Conservation (phyloP, 768 basidiomycete species). For the Naganishia friedmannii region DNA sequence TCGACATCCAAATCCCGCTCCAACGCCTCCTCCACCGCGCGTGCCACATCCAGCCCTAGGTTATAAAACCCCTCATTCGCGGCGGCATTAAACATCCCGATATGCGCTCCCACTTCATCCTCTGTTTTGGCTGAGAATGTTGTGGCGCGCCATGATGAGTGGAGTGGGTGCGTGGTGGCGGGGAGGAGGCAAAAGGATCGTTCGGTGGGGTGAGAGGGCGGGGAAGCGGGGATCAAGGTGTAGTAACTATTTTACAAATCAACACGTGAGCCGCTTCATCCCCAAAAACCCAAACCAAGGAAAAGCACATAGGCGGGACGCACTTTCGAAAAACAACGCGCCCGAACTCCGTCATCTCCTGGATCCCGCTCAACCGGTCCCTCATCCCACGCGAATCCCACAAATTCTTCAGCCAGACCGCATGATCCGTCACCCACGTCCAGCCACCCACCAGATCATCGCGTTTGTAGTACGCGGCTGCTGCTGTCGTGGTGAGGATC, state of each 20-base stretch:
- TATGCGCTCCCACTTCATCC: conserved; percentile 82
- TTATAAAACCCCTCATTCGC: conserved; percentile 89
- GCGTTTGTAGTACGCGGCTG: conserved; percentile 76
- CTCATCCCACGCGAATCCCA: conserved; percentile 73
- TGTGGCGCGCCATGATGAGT: conserved; percentile 62
- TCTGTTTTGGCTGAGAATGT: conserved; percentile 61
- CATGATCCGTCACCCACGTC: conserved; percentile 76
- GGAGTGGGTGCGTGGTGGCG: conserved; percentile 48
- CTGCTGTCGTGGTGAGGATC: conserved; percentile 70
- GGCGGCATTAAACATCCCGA: conserved; percentile 75
- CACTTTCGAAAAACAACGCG: conserved; percentile 73
- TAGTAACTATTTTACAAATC: conserved; percentile 66
- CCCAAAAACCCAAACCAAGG: neutral
- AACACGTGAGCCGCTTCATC: neutral
- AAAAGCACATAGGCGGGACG: conserved; percentile 44
- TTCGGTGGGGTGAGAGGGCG: conserved; percentile 59
- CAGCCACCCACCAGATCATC: conserved; percentile 70
- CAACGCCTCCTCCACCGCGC: conserved; percentile 48
- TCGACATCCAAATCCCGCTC: conserved; percentile 34
- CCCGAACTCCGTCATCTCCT: conserved; percentile 54
- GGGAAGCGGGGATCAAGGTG: conserved; percentile 67
- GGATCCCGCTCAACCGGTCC: conserved; percentile 62
- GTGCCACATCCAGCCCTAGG: conserved; percentile 68
- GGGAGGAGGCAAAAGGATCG: conserved; percentile 81
- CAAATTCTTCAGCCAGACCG: conserved; percentile 80